A percentile compares a stretch with the other conserved stretches of the same genome.
These are phyloP conservation scores for Calvatia gigantea DNA, from an alignment of 768 basidiomycete species.

Conservation along the genomic window DNA sequence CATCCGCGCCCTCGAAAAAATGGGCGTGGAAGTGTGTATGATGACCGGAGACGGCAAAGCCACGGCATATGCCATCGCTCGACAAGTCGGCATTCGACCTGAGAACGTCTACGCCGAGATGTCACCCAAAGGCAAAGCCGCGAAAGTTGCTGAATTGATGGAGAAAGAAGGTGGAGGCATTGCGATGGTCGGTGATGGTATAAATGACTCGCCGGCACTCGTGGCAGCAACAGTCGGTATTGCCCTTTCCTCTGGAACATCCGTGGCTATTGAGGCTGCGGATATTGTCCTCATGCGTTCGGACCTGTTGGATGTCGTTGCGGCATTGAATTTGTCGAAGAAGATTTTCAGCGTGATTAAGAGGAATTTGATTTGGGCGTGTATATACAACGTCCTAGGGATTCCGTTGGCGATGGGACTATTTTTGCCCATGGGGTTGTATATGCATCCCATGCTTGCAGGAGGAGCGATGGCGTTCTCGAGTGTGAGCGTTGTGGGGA, in stretches of 20 bases:
- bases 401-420: conserved; percentile 98
- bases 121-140: conserved; percentile 94
- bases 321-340: conserved; percentile 87
- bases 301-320: conserved; percentile 95
- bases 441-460: conserved; percentile 97
- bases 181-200: conserved; percentile 98
- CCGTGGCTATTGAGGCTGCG: conserved; percentile 96
- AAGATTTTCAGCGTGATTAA: conserved; percentile 87
- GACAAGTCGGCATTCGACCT: conserved; percentile 80
- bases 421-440: conserved; percentile 86
- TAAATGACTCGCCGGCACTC: conserved; percentile 97
- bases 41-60: conserved; percentile 89
- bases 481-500: conserved; percentile 91
- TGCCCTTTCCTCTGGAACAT: conserved; percentile 93
- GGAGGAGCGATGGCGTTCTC: conserved; percentile 99
- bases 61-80: conserved; percentile 87
- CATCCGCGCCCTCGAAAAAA: conserved; percentile 71
- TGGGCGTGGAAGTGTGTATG: conserved; percentile 93
- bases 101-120: conserved; percentile 89
- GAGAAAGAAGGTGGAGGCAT: conserved; percentile 68
- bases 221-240: conserved; percentile 96
- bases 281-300: conserved; percentile 98
- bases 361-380: conserved; percentile 95
- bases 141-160: conserved; percentile 77
- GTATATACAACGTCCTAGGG: conserved; percentile 87